Percentiles rank a stretch among this genome's conserved stretches.
Conservation (phyloP, 306 rosid genomes). For the Leucaena leucocephala region DNA sequence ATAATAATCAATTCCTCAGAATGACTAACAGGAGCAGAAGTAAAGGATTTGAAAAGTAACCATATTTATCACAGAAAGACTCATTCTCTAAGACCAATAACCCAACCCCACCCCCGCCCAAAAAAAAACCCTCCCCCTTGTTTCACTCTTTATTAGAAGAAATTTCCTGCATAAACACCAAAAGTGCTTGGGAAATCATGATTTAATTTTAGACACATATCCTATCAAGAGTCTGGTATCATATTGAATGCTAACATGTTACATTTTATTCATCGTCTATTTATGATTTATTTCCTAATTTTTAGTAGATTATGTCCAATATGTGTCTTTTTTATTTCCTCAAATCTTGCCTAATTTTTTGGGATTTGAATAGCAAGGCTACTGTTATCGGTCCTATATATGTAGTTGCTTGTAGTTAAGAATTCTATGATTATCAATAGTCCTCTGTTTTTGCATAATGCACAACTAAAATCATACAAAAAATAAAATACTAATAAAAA, state of each 20-base stretch:
- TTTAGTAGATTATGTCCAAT: too few species aligned
- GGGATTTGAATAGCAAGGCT: too few species aligned
- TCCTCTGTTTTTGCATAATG: too few species aligned
- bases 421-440: too few species aligned
- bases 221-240: background rate
- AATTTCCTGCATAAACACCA: background rate
- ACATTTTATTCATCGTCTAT: too few species aligned
- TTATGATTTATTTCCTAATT: too few species aligned
- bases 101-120: background rate
- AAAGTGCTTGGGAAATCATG: background rate
- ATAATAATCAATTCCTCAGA: background rate
- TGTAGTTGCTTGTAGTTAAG: too few species aligned
- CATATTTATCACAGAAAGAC: background rate
- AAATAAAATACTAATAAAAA: background rate
- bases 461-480: background rate
- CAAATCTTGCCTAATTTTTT: too few species aligned
- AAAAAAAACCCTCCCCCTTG: background rate
- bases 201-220: background rate
- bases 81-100: conserved; percentile 4
- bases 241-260: background rate
- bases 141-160: background rate
- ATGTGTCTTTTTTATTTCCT: too few species aligned
- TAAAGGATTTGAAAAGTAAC: background rate
- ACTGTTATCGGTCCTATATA: too few species aligned
- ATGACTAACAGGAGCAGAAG: conserved; percentile 1